These are phyloP conservation scores for Glomus cerebriforme DNA, from an alignment of 192 early-diverging fungal species.

Conservation along the genomic window DNA sequence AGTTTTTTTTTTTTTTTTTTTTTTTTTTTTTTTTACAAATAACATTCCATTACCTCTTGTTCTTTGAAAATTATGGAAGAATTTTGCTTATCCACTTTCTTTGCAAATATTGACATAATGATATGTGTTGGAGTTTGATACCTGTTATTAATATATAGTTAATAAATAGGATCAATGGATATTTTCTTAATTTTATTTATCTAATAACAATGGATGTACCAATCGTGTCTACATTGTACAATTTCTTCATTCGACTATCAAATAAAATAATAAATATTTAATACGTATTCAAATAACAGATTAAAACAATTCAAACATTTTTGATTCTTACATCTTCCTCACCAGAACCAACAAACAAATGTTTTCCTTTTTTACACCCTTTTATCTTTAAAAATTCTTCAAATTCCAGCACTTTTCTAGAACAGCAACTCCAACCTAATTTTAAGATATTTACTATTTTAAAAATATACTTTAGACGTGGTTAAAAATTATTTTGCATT, in stretches of 20 bases:
- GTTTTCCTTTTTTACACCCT: slow-evolving; percentile 88
- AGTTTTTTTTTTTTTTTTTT: not conserved
- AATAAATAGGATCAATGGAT: not conserved
- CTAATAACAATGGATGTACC: slow-evolving; percentile 38
- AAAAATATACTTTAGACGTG: too few relatives aligned
- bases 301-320: not conserved
- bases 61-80: slow-evolving; percentile 72
- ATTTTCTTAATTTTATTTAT: not conserved
- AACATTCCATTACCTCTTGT: slow-evolving; percentile 46
- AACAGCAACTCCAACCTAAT: slow-evolving; percentile 88
- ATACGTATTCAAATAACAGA: not conserved
- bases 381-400: slow-evolving; percentile 96
- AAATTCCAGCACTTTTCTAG: slow-evolving; percentile 94
- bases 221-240: slow-evolving; percentile 87
- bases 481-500: not conserved
- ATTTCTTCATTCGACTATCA: slow-evolving; percentile 47
- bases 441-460: not conserved
- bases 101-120: slow-evolving; percentile 91
- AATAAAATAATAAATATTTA: not conserved
- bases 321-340: slow-evolving; percentile 8
- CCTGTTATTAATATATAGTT: slow-evolving; percentile 23
- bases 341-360: slow-evolving; percentile 80
- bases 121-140: slow-evolving; percentile 89
- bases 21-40: not conserved
- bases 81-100: slow-evolving; percentile 75